phyloP scores from a whole-genome alignment of 1,284 basidiomycete genomes.

The Pseudomicrostroma phylloplanum region DNA sequence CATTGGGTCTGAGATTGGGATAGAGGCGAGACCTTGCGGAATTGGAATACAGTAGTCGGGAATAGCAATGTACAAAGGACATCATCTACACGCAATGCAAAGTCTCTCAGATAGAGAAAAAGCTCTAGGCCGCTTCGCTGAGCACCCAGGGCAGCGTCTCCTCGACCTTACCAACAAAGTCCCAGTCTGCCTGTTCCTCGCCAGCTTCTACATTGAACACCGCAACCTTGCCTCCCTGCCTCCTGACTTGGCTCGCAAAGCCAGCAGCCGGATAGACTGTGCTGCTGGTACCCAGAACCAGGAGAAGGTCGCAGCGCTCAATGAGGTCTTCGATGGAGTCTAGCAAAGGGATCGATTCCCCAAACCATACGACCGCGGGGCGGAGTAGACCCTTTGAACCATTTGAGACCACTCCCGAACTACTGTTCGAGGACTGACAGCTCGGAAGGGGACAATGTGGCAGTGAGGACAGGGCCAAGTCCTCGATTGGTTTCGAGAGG shows the following conservation, averaged over 20 bases:
- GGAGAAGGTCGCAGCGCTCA: slow-evolving; percentile 58
- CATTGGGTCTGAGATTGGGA: slow-evolving; percentile 55
- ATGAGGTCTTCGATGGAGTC: slow-evolving; percentile 55
- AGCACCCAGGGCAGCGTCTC: slow-evolving; percentile 7
- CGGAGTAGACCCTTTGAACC: slow-evolving; percentile 57
- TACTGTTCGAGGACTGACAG: not conserved
- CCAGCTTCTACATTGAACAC: slow-evolving; percentile 60
- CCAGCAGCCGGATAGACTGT: slow-evolving; percentile 57
- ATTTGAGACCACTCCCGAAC: not conserved
- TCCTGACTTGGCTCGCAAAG: slow-evolving; percentile 52
- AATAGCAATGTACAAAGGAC: too few relatives aligned
- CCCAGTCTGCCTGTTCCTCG: slow-evolving; percentile 14
- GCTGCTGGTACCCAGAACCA: slow-evolving; percentile 64
- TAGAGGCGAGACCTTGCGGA: slow-evolving; percentile 19
- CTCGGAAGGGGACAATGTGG: slow-evolving; percentile 54
- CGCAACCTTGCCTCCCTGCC: slow-evolving; percentile 56
- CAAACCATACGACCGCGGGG: slow-evolving; percentile 66
- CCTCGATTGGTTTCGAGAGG: slow-evolving; percentile 27
- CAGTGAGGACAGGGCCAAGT: slow-evolving; percentile 55
- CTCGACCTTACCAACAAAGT: slow-evolving; percentile 15
- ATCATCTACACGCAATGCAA: too few relatives aligned
- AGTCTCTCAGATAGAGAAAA: too few relatives aligned
- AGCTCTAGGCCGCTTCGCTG: too few relatives aligned
- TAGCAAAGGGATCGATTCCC: slow-evolving; percentile 49
- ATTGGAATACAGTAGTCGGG: too few relatives aligned